phyloP scores from a whole-genome alignment of 1,284 basidiomycete genomes.

The Ganoderma lingzhi region DNA sequence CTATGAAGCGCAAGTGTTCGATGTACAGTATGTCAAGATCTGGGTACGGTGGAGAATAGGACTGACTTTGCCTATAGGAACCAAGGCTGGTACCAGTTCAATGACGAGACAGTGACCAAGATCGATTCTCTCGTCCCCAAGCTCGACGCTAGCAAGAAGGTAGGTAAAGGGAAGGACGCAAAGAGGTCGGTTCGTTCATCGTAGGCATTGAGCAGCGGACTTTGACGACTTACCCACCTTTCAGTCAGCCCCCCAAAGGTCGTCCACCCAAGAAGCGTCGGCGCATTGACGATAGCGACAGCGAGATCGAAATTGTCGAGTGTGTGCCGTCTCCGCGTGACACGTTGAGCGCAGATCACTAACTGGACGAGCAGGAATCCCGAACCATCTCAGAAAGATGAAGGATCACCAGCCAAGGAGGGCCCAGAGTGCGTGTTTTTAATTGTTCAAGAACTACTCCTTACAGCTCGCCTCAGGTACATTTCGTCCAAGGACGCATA shows the following conservation, averaged over 20 bases:
- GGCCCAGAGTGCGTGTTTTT: slow-evolving; percentile 32
- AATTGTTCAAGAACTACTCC: neutral
- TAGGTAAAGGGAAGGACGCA: slow-evolving; percentile 23
- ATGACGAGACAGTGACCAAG: slow-evolving; percentile 81
- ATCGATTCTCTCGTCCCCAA: slow-evolving; percentile 63
- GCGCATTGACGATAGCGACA: slow-evolving; percentile 69
- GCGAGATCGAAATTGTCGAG: slow-evolving; percentile 54
- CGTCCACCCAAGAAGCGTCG: slow-evolving; percentile 49
- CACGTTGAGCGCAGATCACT: neutral
- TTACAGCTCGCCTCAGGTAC: slow-evolving; percentile 30
- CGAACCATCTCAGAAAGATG: slow-evolving; percentile 14
- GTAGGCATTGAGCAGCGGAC: neutral
- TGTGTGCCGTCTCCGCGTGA: slow-evolving; percentile 20
- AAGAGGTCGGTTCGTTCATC: slow-evolving; percentile 25
- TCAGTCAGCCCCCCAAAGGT: slow-evolving; percentile 29
- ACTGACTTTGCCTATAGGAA: slow-evolving; percentile 50
- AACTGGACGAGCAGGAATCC: slow-evolving; percentile 13
- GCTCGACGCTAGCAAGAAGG: slow-evolving; percentile 24
- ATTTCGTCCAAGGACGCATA: slow-evolving; percentile 85
- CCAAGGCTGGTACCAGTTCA: slow-evolving; percentile 88
- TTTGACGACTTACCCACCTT: slow-evolving; percentile 21
- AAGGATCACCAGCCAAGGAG: slow-evolving; percentile 18
- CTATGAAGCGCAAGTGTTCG: slow-evolving; percentile 90
- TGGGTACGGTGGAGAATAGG: neutral
- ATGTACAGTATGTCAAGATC: slow-evolving; percentile 63